These are phyloP conservation scores for Chaetoceros muelleri DNA, from an alignment of 108 stramenopile genomes.

Conservation along the genomic window DNA sequence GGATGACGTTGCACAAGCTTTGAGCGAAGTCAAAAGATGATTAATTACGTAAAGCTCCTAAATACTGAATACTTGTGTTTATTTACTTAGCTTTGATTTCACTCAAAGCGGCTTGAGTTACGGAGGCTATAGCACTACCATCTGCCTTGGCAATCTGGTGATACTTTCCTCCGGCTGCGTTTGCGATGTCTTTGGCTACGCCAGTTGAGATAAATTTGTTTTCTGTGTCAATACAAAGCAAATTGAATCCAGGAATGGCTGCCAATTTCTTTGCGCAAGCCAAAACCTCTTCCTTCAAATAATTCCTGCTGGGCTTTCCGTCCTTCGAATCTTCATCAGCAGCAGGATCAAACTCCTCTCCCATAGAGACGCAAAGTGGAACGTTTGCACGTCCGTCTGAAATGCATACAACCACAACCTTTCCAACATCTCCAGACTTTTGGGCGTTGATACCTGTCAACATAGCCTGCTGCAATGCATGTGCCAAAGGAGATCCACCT, in stretches of 20 bases:
- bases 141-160: slow-evolving; percentile 84
- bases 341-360: slow-evolving; percentile 82
- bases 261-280: slow-evolving; percentile 86
- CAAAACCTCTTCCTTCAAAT: slow-evolving; percentile 91
- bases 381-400: slow-evolving; percentile 96
- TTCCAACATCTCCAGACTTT: slow-evolving; percentile 91
- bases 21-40: slow-evolving; percentile 40
- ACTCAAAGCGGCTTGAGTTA: slow-evolving; percentile 66
- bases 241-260: slow-evolving; percentile 76
- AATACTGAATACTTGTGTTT: background rate
- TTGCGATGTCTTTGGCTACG: slow-evolving; percentile 92
- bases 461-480: slow-evolving; percentile 58
- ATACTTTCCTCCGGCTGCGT: slow-evolving; percentile 83
- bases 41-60: background rate
- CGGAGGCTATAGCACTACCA: slow-evolving; percentile 77
- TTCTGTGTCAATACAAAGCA: slow-evolving; percentile 92
- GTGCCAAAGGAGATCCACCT: slow-evolving; percentile 67
- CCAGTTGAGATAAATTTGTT: slow-evolving; percentile 96
- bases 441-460: slow-evolving; percentile 90
- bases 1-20: slow-evolving; percentile 65
- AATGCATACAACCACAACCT: slow-evolving; percentile 90
- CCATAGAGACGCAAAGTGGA: slow-evolving; percentile 76
- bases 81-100: slow-evolving; percentile 52
- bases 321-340: slow-evolving; percentile 77
- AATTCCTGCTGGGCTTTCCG: slow-evolving; percentile 83